Percentiles rank a stretch among this genome's conserved stretches.
Conservation (phyloP, 2,329 filamentous ascomycete genomes). For the Mycosphaerella sp. region DNA sequence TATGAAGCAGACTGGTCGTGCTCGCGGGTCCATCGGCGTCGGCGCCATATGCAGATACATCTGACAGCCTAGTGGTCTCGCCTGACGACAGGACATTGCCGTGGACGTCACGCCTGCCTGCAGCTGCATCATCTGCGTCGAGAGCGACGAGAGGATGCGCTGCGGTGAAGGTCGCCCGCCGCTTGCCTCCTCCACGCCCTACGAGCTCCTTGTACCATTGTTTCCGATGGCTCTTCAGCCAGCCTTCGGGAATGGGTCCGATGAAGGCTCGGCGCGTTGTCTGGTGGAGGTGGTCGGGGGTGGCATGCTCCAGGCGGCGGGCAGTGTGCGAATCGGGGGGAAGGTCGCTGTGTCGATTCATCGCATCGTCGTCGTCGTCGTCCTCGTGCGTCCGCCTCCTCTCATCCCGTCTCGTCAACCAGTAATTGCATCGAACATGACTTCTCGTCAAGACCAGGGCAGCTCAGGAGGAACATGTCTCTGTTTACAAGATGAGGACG, state of each 20-base stretch:
- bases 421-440: neutral
- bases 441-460: neutral
- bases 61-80: slow-evolving; percentile 5
- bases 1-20: slow-evolving; percentile 27
- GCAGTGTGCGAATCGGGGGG: slow-evolving; percentile 37
- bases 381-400: neutral
- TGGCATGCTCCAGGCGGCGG: slow-evolving; percentile 47
- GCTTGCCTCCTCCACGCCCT: slow-evolving; percentile 30
- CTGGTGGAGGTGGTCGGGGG: slow-evolving; percentile 54
- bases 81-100: slow-evolving; percentile 1
- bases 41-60: slow-evolving; percentile 5
- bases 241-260: slow-evolving; percentile 58
- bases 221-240: slow-evolving; percentile 57
- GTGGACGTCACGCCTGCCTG: slow-evolving; percentile 2
- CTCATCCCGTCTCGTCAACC: neutral
- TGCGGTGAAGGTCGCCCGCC: slow-evolving; percentile 28
- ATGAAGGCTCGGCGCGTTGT: slow-evolving; percentile 59
- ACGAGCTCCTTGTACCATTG: slow-evolving; percentile 54
- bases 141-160: slow-evolving; percentile 18
- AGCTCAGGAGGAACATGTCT: neutral
- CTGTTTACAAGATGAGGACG: too few relatives aligned
- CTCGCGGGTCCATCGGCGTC: slow-evolving; percentile 19
- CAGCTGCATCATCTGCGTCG: neutral
- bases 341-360: slow-evolving; percentile 18
- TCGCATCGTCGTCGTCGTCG: slow-evolving; percentile 9